Conservation (phyloP, 1,284 basidiomycete species). For the Marasmius oreades region DNA sequence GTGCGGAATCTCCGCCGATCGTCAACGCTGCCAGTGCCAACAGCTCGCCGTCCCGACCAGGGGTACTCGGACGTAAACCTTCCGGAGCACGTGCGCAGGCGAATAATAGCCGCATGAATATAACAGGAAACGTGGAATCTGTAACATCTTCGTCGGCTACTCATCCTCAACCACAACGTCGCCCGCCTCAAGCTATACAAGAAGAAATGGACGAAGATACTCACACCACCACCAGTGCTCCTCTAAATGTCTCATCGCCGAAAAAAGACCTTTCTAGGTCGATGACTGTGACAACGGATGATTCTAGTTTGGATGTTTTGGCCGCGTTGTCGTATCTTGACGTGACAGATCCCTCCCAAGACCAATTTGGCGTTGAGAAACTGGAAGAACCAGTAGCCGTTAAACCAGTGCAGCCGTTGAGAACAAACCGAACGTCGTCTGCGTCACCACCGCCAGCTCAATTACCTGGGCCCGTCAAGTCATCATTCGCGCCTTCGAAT, state of each 20-base stretch:
- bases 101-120: neutral
- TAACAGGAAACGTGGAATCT: neutral
- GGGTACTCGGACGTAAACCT: constrained; percentile 63
- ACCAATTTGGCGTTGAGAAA: neutral
- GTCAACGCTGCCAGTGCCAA: neutral
- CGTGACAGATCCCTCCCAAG: neutral
- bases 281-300: neutral
- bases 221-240: neutral
- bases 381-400: neutral
- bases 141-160: neutral
- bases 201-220: constrained; percentile 15
- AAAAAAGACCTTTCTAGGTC: neutral
- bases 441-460: neutral
- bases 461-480: constrained; percentile 34
- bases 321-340: constrained; percentile 2
- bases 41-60: constrained; percentile 27
- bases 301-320: constrained; percentile 2
- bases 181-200: constrained; percentile 4
- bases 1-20: neutral
- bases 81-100: constrained; percentile 80
- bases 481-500: constrained; percentile 82
- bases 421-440: constrained; percentile 3
- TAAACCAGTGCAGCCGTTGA: neutral
- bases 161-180: constrained; percentile 3
- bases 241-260: neutral